phyloP scores from a whole-genome alignment of 2,329 filamentous ascomycete genomes.

The Epicoccum nigrum region DNA sequence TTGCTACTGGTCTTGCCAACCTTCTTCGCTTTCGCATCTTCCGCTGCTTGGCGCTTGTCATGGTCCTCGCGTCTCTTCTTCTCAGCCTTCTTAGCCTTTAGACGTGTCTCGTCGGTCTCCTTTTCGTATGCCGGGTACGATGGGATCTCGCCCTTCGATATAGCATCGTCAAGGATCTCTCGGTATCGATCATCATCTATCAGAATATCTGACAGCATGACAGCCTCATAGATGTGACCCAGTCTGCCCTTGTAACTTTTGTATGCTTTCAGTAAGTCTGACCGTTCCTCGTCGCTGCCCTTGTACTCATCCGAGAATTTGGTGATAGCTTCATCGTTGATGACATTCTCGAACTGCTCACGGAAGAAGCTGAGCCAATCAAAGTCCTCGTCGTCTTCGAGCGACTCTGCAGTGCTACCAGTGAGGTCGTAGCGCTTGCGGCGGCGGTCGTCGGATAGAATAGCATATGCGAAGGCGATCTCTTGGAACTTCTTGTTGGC shows the following conservation, averaged over 20 bases:
- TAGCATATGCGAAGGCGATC: conserved; percentile 90
- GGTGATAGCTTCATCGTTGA: conserved; percentile 76
- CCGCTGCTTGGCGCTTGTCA: conserved; percentile 58
- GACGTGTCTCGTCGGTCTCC: conserved; percentile 56
- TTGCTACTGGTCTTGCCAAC: conserved; percentile 53
- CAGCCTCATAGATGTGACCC: conserved; percentile 75
- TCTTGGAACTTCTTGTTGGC: conserved; percentile 86
- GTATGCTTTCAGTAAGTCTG: conserved; percentile 79
- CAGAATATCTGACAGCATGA: conserved; percentile 85
- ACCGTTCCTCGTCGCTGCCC: conserved; percentile 81
- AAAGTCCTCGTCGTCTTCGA: conserved; percentile 76
- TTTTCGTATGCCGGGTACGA: conserved; percentile 72
- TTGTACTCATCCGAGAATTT: conserved; percentile 81
- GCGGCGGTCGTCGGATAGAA: conserved; percentile 82
- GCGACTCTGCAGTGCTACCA: conserved; percentile 83
- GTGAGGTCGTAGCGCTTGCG: conserved; percentile 89
- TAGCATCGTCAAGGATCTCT: conserved; percentile 79
- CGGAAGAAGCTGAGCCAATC: conserved; percentile 91
- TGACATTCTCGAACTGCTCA: conserved; percentile 77
- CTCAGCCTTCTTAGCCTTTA: conserved; percentile 43
- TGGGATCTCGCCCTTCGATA: conserved; percentile 70
- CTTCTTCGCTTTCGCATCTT: conserved; percentile 65
- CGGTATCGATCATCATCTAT: conserved; percentile 88
- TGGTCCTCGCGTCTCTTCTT: conserved; percentile 48
- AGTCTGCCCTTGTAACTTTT: conserved; percentile 75